Evolutionary conservation across 352 stramenopile species (phyloP).

Genomic region (Phytophthora megakarya): DNA sequence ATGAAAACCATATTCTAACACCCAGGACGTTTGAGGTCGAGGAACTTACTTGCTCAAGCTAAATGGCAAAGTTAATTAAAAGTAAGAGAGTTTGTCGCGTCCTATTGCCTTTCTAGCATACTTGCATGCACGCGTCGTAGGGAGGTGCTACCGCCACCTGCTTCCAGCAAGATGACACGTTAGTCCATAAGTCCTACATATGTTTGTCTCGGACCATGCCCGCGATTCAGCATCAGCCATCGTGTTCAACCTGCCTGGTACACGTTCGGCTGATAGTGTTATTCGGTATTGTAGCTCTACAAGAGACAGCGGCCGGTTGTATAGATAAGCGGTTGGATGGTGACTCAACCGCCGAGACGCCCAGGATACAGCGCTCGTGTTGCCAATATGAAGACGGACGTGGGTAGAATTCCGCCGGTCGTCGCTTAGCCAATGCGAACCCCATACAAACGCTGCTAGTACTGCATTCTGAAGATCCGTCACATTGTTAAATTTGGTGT

Average conservation of each 20-base stretch:
- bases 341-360: not conserved
- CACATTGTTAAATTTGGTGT: no score
- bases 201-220: not conserved
- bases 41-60: no score
- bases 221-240: conserved; percentile 20
- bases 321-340: not conserved
- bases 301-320: conserved; percentile 23
- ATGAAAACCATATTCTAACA: no score
- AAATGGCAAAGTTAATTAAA: no score
- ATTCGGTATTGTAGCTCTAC: conserved; percentile 19
- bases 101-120: no score
- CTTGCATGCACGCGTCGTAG: no score
- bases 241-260: conserved; percentile 14
- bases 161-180: conserved; percentile 18
- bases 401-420: not conserved
- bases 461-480: not conserved
- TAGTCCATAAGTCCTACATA: conserved; percentile 15
- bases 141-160: conserved; percentile 10
- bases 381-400: conserved; percentile 27
- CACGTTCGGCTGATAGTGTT: conserved; percentile 17
- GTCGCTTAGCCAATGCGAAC: not conserved
- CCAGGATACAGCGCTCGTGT: conserved; percentile 21
- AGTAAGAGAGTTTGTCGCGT: no score
- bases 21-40: no score
- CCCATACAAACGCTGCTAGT: conserved; percentile 15